Base-by-base conservation (phyloP, 2,329 filamentous ascomycete genomes). In the Aureobasidium melanogenum region DNA sequence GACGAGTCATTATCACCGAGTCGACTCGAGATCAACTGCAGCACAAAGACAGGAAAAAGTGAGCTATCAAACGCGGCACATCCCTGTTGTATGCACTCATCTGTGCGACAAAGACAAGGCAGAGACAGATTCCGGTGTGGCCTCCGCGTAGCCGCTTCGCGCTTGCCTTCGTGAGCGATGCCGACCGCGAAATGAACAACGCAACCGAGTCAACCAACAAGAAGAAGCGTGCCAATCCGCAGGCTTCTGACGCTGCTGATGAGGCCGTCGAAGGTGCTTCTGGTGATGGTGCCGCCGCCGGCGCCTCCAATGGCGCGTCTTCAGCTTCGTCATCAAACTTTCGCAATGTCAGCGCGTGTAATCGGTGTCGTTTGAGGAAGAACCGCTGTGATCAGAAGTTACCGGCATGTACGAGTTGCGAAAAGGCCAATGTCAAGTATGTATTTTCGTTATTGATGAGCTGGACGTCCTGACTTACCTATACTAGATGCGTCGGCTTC, bases 381-480 rank as follows among this genome's bases (percentile, higher is more conserved):
- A 97, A 97, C 72, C 83, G 91, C 58, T 97, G 93, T 75, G 93
- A 97, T 75, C 93, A 97, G 80, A 87, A 88, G 66, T 81, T 97
- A 64, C 93, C 93, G 9, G 90, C 89, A 68, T 97, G 93, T 73
- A 87, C 89, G 44, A 90, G 89, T 67, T 97, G 93, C 75, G 91
- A 92, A 73, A 97, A 97, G 77, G 92, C 89, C n/a, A 83, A 84
- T 62, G 89, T 95, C 48, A 87, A 89, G 66, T 61, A 55, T 32
- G 59, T 41, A n/a, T 26, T 5, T n/a, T 15, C 5, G 26, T 30
- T 7, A n/a, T 19, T 5, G 0, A 28, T 38, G 7, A 15, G 12
- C 1, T 28, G 9, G 36, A 28, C 7, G n/a, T 5, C 15, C 38
- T n/a, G 41, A 28, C 54, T 57, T 47, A 57, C 17, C 19, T 6